Conservation (phyloP, 306 rosid species). For the Begonia fuchsioides region DNA sequence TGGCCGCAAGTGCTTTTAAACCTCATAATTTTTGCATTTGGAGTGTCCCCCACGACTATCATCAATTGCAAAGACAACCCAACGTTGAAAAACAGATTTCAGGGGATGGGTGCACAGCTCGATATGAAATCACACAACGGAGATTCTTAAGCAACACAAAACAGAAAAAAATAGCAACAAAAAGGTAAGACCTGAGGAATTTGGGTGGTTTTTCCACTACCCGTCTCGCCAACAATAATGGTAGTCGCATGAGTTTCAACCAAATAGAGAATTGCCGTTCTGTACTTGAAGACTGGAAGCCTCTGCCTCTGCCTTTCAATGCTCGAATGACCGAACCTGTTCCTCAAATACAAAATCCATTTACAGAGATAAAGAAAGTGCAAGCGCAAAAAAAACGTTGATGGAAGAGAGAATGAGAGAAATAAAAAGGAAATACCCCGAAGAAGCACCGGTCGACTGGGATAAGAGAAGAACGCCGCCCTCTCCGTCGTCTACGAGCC, state of each 20-base stretch:
- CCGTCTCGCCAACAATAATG: constrained; percentile 86
- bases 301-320: constrained; percentile 79
- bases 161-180: neutral
- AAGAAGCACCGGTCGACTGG: constrained; percentile 23
- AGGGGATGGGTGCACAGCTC: too few species aligned
- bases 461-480: constrained; percentile 79
- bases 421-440: constrained; percentile 16
- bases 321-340: constrained; percentile 38
- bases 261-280: constrained; percentile 62
- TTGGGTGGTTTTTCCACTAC: constrained; percentile 92
- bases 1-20: too few species aligned
- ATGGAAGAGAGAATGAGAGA: constrained; percentile 6
- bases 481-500: constrained; percentile 83
- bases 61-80: too few species aligned
- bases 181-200: constrained; percentile 63
- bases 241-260: constrained; percentile 81
- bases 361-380: constrained; percentile 5
- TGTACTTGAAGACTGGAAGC: constrained; percentile 76
- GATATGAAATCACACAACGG: too few species aligned
- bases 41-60: too few species aligned
- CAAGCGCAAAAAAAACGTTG: neutral
- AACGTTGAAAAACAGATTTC: too few species aligned
- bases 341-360: neutral
- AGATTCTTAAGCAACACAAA: neutral
- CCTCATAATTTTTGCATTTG: too few species aligned